Percentiles rank a stretch among this genome's conserved stretches.
These are phyloP conservation scores for Exophiala oligosperma DNA, from an alignment of 2,329 filamentous ascomycete genomes.

Conservation along the genomic window DNA sequence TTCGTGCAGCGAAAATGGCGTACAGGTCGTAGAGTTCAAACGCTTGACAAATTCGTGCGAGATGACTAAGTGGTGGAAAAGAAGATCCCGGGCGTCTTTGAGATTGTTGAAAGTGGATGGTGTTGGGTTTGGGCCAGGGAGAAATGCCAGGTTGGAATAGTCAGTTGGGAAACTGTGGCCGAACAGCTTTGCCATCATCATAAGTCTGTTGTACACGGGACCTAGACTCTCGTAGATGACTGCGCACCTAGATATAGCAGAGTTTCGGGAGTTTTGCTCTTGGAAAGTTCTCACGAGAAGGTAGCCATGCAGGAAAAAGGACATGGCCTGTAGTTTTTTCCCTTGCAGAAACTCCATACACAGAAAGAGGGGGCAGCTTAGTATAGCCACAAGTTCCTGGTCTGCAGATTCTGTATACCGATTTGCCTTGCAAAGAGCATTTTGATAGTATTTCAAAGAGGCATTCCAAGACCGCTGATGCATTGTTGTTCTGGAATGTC, in stretches of 20 bases:
- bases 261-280: background rate
- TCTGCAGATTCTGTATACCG: background rate
- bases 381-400: background rate
- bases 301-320: background rate
- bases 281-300: background rate
- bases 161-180: background rate
- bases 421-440: slow-evolving; percentile 1
- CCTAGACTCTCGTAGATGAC: background rate
- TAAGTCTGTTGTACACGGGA: background rate
- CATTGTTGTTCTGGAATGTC: background rate
- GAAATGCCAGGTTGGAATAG: background rate
- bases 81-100: background rate
- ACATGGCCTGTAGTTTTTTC: background rate
- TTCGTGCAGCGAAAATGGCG: background rate
- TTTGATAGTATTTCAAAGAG: slow-evolving; percentile 6
- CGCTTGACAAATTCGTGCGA: background rate
- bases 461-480: background rate
- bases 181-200: background rate
- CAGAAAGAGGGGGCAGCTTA: slow-evolving; percentile 4
- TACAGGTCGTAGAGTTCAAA: background rate
- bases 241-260: background rate
- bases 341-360: slow-evolving; percentile 8
- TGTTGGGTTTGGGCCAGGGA: background rate
- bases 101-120: background rate
- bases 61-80: background rate